Conservation (phyloP, 2,329 filamentous ascomycete species). For the Cylindrodendrum hubeiense region DNA sequence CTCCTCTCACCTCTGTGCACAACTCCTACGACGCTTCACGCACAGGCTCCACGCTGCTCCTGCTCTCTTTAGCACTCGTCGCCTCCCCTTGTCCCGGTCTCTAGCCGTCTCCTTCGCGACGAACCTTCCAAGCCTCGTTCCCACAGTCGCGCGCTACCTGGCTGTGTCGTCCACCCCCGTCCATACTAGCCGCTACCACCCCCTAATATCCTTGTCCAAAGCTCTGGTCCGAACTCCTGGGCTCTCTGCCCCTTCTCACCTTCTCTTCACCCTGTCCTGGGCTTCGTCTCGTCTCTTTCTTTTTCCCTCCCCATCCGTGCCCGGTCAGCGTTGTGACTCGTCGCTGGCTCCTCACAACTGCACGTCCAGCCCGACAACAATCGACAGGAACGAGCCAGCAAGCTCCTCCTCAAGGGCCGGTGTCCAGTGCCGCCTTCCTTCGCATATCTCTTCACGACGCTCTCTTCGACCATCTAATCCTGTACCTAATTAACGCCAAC, state of each 20-base stretch:
- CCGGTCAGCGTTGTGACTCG: conserved; percentile 39
- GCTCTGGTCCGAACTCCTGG: conserved; percentile 28
- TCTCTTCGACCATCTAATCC: conserved; percentile 41
- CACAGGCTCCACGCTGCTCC: not conserved
- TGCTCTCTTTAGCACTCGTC: not conserved
- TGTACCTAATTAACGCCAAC: conserved; percentile 44
- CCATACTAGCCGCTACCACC: conserved; percentile 17
- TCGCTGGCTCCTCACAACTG: conserved; percentile 41
- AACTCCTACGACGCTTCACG: not conserved
- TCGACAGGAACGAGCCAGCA: conserved; percentile 41
- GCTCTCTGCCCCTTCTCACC: conserved; percentile 26
- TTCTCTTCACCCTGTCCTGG: conserved; percentile 26
- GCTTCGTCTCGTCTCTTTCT: conserved; percentile 33
- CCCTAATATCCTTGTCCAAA: conserved; percentile 29
- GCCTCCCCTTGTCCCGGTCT: not conserved
- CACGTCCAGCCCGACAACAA: conserved; percentile 38
- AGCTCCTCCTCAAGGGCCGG: conserved; percentile 36
- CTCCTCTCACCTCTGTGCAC: conserved; percentile 18
- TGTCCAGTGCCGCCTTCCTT: conserved; percentile 38
- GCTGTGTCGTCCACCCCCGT: conserved; percentile 2
- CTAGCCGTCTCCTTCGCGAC: not conserved
- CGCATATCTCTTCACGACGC: conserved; percentile 32
- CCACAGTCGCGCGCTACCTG: conserved; percentile 2
- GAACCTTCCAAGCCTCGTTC: conserved; percentile 7
- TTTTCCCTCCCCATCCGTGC: conserved; percentile 37